A percentile compares a stretch with the other conserved stretches of the same genome.
phyloP scores from a whole-genome alignment of 495 filamentous ascomycete genomes.

The Jackrogersella multiformis region DNA sequence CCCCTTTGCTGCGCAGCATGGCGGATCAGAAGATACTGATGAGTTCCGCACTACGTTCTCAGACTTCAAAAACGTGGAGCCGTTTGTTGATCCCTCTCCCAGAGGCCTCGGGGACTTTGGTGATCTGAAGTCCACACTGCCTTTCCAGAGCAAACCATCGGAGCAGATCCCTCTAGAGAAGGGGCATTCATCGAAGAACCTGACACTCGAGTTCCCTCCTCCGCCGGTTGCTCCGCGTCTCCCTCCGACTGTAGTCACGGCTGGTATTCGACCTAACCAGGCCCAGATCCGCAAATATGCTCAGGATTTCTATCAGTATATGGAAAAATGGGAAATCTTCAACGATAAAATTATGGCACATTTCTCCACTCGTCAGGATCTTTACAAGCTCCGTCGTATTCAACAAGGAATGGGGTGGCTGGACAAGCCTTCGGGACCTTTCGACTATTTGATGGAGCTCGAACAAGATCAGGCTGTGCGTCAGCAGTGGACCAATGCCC shows the following conservation, averaged over 20 bases:
- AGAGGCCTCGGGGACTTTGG: conserved; percentile 69
- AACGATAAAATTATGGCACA: conserved; percentile 72
- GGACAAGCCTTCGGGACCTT: conserved; percentile 61
- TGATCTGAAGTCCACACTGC: conserved; percentile 73
- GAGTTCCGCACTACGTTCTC: conserved; percentile 66
- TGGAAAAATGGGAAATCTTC: conserved; percentile 73
- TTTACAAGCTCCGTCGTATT: conserved; percentile 58
- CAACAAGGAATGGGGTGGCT: conserved; percentile 51
- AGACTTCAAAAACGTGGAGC: conserved; percentile 72
- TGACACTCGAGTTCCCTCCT: conserved; percentile 65
- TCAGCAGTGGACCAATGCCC: conserved; percentile 70
- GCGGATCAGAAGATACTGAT: conserved; percentile 56
- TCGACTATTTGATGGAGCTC: conserved; percentile 67
- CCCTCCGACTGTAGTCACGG: conserved; percentile 48
- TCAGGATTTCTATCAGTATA: conserved; percentile 70
- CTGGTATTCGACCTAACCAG: conserved; percentile 53
- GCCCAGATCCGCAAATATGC: conserved; percentile 69
- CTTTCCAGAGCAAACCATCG: conserved; percentile 74
- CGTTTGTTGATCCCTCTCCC: conserved; percentile 62
- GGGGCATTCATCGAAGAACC: conserved; percentile 43
- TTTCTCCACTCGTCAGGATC: conserved; percentile 69
- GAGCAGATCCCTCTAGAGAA: conserved; percentile 52
- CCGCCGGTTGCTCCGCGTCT: conserved; percentile 67
- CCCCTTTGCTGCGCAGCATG: conserved; percentile 38
- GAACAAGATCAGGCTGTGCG: conserved; percentile 71